Evolutionary conservation across 495 filamentous ascomycete species (phyloP), one percentile per base, ranked within the genome.

Genomic region (Penicillium egyptiacum): DNA sequence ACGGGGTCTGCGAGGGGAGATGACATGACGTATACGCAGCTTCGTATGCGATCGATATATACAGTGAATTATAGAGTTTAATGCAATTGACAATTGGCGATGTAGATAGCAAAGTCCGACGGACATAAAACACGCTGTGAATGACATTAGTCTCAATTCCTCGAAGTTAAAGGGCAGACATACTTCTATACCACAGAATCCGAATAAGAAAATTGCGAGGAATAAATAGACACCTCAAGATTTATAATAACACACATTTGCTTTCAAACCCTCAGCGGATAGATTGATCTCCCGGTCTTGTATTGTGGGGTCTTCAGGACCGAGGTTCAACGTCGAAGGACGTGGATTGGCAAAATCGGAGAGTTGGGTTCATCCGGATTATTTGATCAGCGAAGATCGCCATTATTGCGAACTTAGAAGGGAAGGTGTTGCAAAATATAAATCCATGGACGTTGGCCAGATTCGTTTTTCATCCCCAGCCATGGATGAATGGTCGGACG

Each of bases 1-100:
- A 82, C 70, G 28, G 77, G 60, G 53, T 80, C 71, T 56, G 62
- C 59, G 9, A 80, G 56, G 37, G 70, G 57, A 10, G 68, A 66
- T 28, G 70, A 39, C 68, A 73, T 75, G 50, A 8, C 17, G 40
- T 64, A 48, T 10, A 5, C 16, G 25, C 17, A 14, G 12, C 5
- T 23, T 33, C 16, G 17, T 53, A 50, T 50, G 48, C 41, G 11
- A 53, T 49, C 20, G 19, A 25, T 25, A 48, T 58, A 30, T 47
- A 11, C 42, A 45, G 17, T 54, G 19, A 25, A 22, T 5, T 3
- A 11, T 28, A 17, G 20, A 5, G 22, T 51, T 0, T 12, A 26
- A 48, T 31, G 45, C 26, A 48, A 20, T 20, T 30, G 25, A 26
- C 26, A 48, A 20, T 20, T 30, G 25, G 23, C 14, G 30, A 33